Conservation (phyloP, 73 alveolate genomes). For the Durusdinium trenchii region DNA sequence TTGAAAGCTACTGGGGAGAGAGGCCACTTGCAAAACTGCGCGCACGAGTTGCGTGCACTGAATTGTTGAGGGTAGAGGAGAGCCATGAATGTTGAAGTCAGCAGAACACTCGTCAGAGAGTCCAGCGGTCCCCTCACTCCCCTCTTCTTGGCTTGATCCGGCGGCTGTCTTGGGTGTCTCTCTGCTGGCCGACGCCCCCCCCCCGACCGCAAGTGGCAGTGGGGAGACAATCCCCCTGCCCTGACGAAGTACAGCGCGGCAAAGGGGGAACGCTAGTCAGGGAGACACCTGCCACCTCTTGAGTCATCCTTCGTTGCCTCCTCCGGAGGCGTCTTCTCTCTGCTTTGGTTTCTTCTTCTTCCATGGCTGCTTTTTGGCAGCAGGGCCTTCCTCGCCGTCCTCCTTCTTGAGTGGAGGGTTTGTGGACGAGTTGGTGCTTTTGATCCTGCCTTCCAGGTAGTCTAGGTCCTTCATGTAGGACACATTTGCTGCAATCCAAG, state of each 20-base stretch:
- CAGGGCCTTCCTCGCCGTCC: not conserved
- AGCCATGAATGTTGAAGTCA: not conserved
- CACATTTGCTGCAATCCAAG: slow-evolving; percentile 20
- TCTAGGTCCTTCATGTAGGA: not conserved
- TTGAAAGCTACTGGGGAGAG: not conserved
- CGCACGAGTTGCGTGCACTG: not conserved
- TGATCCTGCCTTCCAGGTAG: not conserved
- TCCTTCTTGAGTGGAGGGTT: not conserved
- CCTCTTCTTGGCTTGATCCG: not conserved
- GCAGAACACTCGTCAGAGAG: not conserved
- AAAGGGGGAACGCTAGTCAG: not conserved
- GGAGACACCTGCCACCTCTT: too few relatives aligned
- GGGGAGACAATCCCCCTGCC: not conserved
- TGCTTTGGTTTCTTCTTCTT: not conserved
- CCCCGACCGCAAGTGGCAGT: not conserved
- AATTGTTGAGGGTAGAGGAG: not conserved
- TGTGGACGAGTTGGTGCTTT: not conserved
- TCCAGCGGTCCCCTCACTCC: not conserved
- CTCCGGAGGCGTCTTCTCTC: not conserved
- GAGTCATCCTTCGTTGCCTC: not conserved
- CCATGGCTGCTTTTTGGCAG: not conserved
- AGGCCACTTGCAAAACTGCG: not conserved
- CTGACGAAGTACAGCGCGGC: not conserved
- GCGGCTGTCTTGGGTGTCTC: not conserved
- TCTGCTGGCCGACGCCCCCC: not conserved